Evolutionary conservation across 1,139 yeast genomes (phyloP).

Genomic region (Zhuliangozyma parablackwelliae): DNA sequence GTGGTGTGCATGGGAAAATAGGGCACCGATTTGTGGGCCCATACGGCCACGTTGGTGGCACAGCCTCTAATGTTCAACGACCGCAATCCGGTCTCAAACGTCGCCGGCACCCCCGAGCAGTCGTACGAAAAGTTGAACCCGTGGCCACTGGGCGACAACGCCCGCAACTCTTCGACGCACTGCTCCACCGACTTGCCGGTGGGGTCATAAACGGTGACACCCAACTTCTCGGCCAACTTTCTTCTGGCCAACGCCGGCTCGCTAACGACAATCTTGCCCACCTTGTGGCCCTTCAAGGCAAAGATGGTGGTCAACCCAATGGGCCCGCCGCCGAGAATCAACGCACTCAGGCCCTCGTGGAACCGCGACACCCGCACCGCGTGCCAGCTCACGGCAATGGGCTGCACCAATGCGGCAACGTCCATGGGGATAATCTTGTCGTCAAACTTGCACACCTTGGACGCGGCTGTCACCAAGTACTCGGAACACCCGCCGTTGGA

Average conservation of each 20-base stretch:
- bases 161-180: conserved; percentile 26
- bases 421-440: conserved; percentile 33
- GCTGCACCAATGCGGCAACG: conserved; percentile 44
- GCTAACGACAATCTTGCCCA: conserved; percentile 50
- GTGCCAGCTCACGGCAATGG: conserved; percentile 46
- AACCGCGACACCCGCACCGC: conserved; percentile 38
- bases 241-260: conserved; percentile 61
- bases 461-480: conserved; percentile 30
- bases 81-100: conserved; percentile 48
- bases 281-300: conserved; percentile 54
- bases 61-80: conserved; percentile 55
- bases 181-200: conserved; percentile 26
- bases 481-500: conserved; percentile 45
- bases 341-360: conserved; percentile 43
- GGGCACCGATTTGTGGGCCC: conserved; percentile 36
- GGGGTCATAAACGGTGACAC: conserved; percentile 47
- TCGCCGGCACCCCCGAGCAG: conserved; percentile 56
- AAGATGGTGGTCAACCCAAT: conserved; percentile 55
- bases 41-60: conserved; percentile 61
- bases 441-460: conserved; percentile 34
- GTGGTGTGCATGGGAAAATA: conserved; percentile 37
- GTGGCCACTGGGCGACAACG: conserved; percentile 40
- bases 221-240: conserved; percentile 47
- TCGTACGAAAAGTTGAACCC: conserved; percentile 60
- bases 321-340: conserved; percentile 58